Percentiles rank a stretch among this genome's conserved stretches.
Evolutionary conservation across 2,329 filamentous ascomycete species (phyloP).

Genomic region (Emmonsiellopsis sp.): DNA sequence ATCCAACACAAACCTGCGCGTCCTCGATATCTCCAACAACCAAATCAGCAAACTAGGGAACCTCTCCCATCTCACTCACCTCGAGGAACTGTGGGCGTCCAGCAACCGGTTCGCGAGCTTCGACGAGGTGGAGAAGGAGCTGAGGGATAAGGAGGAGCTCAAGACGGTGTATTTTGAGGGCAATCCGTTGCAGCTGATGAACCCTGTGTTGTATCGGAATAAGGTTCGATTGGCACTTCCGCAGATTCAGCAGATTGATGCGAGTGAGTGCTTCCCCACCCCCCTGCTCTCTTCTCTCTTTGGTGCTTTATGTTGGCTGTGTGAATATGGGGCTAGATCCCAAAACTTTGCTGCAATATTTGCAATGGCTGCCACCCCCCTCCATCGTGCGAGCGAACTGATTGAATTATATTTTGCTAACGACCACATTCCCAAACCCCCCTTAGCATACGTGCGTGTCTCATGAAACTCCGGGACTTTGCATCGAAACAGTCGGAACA

Average conservation of each 20-base stretch:
- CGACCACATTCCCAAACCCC: conserved; percentile 3
- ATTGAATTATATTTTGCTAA: not conserved
- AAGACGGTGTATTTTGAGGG: conserved; percentile 95
- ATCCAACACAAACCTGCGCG: conserved; percentile 56
- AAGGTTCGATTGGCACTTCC: conserved; percentile 84
- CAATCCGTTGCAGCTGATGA: conserved; percentile 73
- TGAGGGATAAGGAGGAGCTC: conserved; percentile 69
- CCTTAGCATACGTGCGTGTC: conserved; percentile 24
- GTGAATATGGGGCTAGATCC: not conserved
- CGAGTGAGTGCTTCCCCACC: conserved; percentile 60
- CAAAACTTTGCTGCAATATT: no score
- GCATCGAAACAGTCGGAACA: no score
- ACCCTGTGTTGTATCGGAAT: conserved; percentile 83
- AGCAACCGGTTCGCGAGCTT: conserved; percentile 78
- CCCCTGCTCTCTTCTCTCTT: not conserved
- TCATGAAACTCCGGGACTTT: conserved; percentile 4
- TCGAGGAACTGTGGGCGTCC: conserved; percentile 92
- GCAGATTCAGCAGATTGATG: conserved; percentile 88
- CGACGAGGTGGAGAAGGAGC: conserved; percentile 64
- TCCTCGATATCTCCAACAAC: conserved; percentile 87
- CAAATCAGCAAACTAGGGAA: conserved; percentile 66
- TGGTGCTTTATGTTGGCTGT: not conserved
- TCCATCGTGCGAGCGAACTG: not conserved
- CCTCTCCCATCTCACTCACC: conserved; percentile 55
- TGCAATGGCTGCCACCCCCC: no score